phyloP scores from a whole-genome alignment of 257 asterid species.

The Pogostemon cablin region DNA sequence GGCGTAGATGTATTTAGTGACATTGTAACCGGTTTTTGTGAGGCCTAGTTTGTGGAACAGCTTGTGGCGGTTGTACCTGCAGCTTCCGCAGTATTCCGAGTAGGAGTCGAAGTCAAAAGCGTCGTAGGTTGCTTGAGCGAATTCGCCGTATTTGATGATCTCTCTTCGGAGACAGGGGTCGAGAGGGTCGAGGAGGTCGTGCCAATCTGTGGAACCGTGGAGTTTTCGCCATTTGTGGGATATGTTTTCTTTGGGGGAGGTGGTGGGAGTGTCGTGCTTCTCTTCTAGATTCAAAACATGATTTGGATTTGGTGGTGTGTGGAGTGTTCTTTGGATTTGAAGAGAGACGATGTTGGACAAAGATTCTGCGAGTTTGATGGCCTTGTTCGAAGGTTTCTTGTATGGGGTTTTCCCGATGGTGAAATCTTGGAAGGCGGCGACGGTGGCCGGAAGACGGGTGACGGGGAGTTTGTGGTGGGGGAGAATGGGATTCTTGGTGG shows the following conservation, averaged over 20 bases:
- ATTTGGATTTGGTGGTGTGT: conserved; percentile 28
- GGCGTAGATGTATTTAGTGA: conserved; percentile 61
- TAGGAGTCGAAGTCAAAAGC: conserved; percentile 63
- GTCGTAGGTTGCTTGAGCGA: conserved; percentile 79
- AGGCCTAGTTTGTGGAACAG: conserved; percentile 58
- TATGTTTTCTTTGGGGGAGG: conserved; percentile 65
- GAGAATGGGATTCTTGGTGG: conserved; percentile 32
- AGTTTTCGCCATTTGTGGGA: conserved; percentile 58
- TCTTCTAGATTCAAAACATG: conserved; percentile 32
- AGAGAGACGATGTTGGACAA: conserved; percentile 50
- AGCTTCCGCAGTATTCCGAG: conserved; percentile 77
- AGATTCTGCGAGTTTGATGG: conserved; percentile 51
- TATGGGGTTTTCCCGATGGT: conserved; percentile 4
- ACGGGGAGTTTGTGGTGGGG: conserved; percentile 25
- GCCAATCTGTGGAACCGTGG: conserved; percentile 68
- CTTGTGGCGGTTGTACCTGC: conserved; percentile 51
- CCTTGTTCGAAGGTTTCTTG: conserved; percentile 41
- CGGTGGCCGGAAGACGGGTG: background rate
- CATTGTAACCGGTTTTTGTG: conserved; percentile 46
- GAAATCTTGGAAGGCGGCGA: conserved; percentile 18
- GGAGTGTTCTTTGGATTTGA: conserved; percentile 51
- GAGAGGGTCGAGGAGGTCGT: conserved; percentile 62
- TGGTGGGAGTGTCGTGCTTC: conserved; percentile 47
- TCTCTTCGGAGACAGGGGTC: conserved; percentile 67
- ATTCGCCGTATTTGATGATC: conserved; percentile 74